Conservation (phyloP, 225 moss, liverwort and hornwort species). For the Pleurozium schreberi region DNA sequence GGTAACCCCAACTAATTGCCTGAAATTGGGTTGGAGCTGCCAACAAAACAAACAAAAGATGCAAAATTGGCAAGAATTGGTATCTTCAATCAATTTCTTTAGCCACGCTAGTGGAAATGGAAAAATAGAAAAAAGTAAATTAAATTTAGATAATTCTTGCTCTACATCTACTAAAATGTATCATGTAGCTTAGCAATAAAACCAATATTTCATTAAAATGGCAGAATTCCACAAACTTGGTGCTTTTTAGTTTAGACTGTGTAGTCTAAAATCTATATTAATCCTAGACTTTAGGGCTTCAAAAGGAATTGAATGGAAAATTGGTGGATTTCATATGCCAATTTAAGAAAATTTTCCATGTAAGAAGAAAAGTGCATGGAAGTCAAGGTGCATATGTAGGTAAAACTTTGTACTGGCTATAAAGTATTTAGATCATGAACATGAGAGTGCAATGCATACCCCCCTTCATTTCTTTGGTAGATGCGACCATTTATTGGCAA, state of each 20-base stretch:
- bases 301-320: too few relatives aligned
- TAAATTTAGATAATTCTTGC: not conserved
- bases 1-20: not conserved
- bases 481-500: conserved; percentile 60
- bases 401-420: not conserved
- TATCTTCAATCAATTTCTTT: not conserved
- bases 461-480: conserved; percentile 86
- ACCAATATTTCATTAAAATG: too few relatives aligned
- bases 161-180: not conserved
- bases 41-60: not conserved
- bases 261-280: too few relatives aligned
- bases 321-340: too few relatives aligned
- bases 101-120: not conserved
- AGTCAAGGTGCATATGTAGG: not conserved
- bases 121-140: too few relatives aligned
- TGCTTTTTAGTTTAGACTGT: too few relatives aligned
- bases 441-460: conserved; percentile 25
- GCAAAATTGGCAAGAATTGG: not conserved
- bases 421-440: not conserved
- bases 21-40: not conserved
- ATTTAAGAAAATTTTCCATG: too few relatives aligned
- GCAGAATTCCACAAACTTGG: too few relatives aligned
- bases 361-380: not conserved
- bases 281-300: too few relatives aligned
- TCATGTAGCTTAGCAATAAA: too few relatives aligned